Evolutionary conservation across 345 rosid genomes (phyloP).

Genomic region (Eucalyptus pumila): DNA sequence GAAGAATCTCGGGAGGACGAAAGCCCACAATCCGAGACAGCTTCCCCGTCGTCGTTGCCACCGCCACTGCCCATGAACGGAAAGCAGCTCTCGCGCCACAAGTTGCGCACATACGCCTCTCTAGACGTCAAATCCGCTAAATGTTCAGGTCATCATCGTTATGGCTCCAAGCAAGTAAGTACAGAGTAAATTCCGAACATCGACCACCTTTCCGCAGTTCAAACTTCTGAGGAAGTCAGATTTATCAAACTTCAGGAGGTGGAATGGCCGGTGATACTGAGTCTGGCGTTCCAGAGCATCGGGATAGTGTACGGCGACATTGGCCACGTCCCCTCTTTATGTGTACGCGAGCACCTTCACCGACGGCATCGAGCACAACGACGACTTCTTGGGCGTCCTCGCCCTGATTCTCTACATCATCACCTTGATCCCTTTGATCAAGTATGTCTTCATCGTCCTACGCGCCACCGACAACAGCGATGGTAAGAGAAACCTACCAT

Average conservation of each 20-base stretch:
- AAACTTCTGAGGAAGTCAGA: background rate
- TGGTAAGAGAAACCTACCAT: background rate
- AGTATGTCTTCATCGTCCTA: slow-evolving; percentile 38
- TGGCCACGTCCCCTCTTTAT: slow-evolving; percentile 45
- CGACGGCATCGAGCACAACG: slow-evolving; percentile 14
- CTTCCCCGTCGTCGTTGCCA: background rate
- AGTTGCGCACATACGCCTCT: slow-evolving; percentile 17
- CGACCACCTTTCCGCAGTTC: background rate
- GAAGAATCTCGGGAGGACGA: background rate
- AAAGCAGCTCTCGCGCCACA: background rate
- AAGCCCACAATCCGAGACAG: background rate
- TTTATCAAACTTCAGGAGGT: background rate
- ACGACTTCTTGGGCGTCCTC: slow-evolving; percentile 43
- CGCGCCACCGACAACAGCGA: slow-evolving; percentile 41
- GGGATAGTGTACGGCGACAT: slow-evolving; percentile 52
- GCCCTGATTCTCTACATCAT: slow-evolving; percentile 39
- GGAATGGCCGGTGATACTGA: slow-evolving; percentile 19
- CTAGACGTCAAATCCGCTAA: slow-evolving; percentile 25
- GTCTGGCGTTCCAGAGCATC: slow-evolving; percentile 45
- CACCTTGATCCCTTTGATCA: slow-evolving; percentile 38
- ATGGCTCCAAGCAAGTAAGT: slow-evolving; percentile 5
- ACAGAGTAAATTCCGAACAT: background rate
- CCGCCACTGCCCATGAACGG: background rate
- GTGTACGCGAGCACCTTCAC: slow-evolving; percentile 19
- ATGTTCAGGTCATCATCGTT: background rate